Evolutionary conservation across 768 basidiomycete genomes (phyloP), one percentile per base, ranked within the genome.

Genomic region (Neoboletus magnificus): DNA sequence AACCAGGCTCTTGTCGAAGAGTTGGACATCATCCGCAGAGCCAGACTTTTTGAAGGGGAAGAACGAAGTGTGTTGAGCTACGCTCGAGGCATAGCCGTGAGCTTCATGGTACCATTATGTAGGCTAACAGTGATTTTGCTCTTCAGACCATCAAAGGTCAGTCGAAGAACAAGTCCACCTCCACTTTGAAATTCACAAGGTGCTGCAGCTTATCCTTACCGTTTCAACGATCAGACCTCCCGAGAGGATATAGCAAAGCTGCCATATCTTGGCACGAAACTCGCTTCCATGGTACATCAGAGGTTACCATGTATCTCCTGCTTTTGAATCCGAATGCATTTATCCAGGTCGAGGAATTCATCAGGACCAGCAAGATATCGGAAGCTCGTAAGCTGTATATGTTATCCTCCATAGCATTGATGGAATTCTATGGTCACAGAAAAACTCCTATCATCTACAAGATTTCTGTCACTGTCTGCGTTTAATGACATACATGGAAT

Each of bases 401-500:
- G 20, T 44, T 52, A 73, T 71, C 30, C 11, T 22, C 40, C 16
- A 15, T 46, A 18, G 11, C 4, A 4, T 39, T 5, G 5, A 37
- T 55, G 16, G 49, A 53, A 41, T n/a, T 22, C 35, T 37, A 51
- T 40, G 36, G 30, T n/a, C n/a, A 22, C 52, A 87, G 82, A 77
- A 66, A 75, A 63, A 10, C 80, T 80, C 11, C 68, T 71, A 7
- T 63, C 66, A 7, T 83, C 83, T 1, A 58, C 76, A 25, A 82
- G 87, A 35, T 90, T 81, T 66, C 70, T 74, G 48, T 69, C 82
- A 0, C 77, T 92, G 9, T 77, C 79, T 8, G 62, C 73, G 0
- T 89, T 93, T 63, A 73, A 79, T 15, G 75, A 80, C 6, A 71
- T 93, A 52, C 84, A 93, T 51, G 86, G 89, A 10, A 85, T 93